A percentile compares a stretch with the other conserved stretches of the same genome.
phyloP scores from a whole-genome alignment of 345 rosid species.

The Rhodamnia rubescens region DNA sequence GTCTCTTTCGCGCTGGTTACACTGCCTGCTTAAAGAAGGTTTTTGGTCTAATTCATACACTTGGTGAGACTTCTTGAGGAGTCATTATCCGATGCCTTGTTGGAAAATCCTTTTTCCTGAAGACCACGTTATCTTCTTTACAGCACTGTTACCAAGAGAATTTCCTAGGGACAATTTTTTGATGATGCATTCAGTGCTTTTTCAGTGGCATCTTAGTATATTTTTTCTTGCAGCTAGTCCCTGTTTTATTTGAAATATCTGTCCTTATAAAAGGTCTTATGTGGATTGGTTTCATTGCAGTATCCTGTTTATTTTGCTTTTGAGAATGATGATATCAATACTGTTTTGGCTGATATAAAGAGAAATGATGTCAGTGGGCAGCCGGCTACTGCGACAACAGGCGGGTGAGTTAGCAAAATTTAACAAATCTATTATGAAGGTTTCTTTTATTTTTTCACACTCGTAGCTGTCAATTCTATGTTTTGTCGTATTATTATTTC shows the following conservation, averaged over 20 bases:
- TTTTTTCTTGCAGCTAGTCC: background rate
- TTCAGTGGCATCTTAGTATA: background rate
- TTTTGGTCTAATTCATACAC: background rate
- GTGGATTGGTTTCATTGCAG: slow-evolving; percentile 22
- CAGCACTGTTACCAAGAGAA: background rate
- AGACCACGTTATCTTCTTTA: background rate
- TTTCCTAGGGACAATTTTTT: background rate
- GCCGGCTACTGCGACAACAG: slow-evolving; percentile 91
- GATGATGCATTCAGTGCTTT: background rate
- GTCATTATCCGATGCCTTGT: background rate
- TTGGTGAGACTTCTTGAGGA: background rate
- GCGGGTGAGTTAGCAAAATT: slow-evolving; percentile 58
- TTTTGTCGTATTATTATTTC: background rate
- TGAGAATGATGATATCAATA: slow-evolving; percentile 74
- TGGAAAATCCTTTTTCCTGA: background rate
- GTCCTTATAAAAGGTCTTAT: background rate
- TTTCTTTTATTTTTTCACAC: background rate
- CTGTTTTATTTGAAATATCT: background rate
- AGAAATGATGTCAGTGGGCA: slow-evolving; percentile 81
- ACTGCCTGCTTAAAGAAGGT: background rate
- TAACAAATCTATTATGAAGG: background rate
- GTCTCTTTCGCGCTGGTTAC: background rate
- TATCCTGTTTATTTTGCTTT: slow-evolving; percentile 95
- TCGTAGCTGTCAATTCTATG: background rate
- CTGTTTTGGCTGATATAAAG: slow-evolving; percentile 75